Percentiles rank a stretch among this genome's conserved stretches.
phyloP scores from a whole-genome alignment of 73 alveolate genomes.

The Stentor coeruleus region DNA sequence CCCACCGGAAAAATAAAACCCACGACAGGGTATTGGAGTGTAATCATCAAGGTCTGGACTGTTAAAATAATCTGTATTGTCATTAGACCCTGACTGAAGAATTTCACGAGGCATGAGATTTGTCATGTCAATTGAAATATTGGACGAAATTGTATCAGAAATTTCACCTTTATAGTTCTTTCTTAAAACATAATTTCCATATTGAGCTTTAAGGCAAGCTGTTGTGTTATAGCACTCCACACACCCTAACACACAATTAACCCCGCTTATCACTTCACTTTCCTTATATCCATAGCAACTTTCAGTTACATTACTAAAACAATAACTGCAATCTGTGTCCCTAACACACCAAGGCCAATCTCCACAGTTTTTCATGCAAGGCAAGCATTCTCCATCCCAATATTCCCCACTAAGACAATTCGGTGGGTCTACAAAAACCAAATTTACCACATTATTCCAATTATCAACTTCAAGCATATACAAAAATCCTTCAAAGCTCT shows the following conservation, averaged over 20 bases:
- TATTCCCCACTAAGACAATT: background rate
- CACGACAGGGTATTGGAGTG: background rate
- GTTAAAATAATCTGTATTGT: background rate
- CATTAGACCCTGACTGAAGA: background rate
- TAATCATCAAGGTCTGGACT: background rate
- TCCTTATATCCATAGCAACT: background rate
- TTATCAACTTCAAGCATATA: background rate
- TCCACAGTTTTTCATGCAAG: background rate
- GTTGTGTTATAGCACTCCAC: too few species aligned
- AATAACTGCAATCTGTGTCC: background rate
- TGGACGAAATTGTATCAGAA: too few species aligned
- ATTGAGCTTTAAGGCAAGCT: too few species aligned
- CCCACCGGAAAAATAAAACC: slow-evolving; percentile 6
- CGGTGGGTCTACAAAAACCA: background rate
- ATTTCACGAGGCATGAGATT: too few species aligned
- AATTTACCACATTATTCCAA: background rate
- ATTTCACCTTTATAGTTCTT: too few species aligned
- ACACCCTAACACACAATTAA: too few species aligned
- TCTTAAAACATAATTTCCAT: too few species aligned
- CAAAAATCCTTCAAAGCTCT: background rate
- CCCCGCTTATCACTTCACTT: too few species aligned
- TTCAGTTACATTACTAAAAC: background rate
- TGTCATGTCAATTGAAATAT: too few species aligned
- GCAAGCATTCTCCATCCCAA: background rate
- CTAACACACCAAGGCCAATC: background rate